Evolutionary conservation across 768 basidiomycete species (phyloP).

Genomic region (Amanita exitialis): DNA sequence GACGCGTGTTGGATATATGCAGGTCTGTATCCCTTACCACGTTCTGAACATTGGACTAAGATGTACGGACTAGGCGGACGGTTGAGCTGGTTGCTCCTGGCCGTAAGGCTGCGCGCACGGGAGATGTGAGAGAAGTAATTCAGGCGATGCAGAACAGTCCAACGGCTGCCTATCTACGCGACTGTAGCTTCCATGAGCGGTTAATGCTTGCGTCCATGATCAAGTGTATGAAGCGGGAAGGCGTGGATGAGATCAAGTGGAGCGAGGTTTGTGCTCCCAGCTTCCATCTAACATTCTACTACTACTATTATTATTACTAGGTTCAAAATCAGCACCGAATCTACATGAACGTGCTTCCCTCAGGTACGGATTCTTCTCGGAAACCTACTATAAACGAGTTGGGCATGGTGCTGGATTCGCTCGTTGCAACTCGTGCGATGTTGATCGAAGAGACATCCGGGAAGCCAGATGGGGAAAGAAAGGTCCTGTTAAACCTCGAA

Average conservation of each 20-base stretch:
- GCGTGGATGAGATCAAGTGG: conserved; percentile 85
- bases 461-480: conserved; percentile 55
- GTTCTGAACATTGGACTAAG: background rate
- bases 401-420: conserved; percentile 57
- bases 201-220: conserved; percentile 80
- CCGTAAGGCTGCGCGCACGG: conserved; percentile 44
- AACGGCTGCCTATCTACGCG: conserved; percentile 71
- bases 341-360: conserved; percentile 55
- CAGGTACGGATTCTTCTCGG: conserved; percentile 44
- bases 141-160: conserved; percentile 87
- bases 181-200: conserved; percentile 81
- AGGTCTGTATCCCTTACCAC: conserved; percentile 34
- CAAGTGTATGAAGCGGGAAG: conserved; percentile 73
- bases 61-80: conserved; percentile 45
- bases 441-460: conserved; percentile 47
- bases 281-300: too few species aligned
- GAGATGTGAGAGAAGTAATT: conserved; percentile 72
- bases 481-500: conserved; percentile 77
- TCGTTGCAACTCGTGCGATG: conserved; percentile 70
- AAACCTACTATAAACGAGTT: conserved; percentile 59
- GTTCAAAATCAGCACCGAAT: conserved; percentile 68
- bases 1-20: conserved; percentile 82
- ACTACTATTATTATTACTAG: too few species aligned
- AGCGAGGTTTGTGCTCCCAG: conserved; percentile 44
- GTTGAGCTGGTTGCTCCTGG: conserved; percentile 65